A percentile compares a stretch with the other conserved stretches of the same genome.
Conservation (phyloP, 176 grass and related monocot genomes). For the Ensete ventricosum region DNA sequence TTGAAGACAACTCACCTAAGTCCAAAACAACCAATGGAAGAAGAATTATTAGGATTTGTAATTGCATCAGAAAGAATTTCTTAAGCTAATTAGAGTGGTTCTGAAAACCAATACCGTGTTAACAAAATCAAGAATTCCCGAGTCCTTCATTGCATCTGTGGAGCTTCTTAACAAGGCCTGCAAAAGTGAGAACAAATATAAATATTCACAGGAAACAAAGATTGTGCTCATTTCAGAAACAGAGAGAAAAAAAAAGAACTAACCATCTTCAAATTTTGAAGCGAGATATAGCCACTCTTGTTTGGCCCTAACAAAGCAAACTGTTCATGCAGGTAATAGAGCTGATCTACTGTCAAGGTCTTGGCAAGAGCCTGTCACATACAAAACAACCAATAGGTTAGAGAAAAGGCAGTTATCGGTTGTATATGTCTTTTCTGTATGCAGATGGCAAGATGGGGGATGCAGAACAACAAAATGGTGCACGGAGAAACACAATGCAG, state of each 20-base stretch:
- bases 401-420: not conserved
- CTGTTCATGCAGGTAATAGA: slow-evolving; percentile 81
- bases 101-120: slow-evolving; percentile 41
- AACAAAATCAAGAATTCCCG: slow-evolving; percentile 85
- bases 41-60: not conserved
- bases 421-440: too few relatives aligned
- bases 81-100: not conserved
- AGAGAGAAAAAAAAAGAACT: slow-evolving; percentile 1
- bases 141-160: slow-evolving; percentile 95
- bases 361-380: slow-evolving; percentile 84
- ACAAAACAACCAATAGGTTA: slow-evolving; percentile 14
- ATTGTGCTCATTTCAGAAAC: not conserved
- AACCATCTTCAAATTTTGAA: slow-evolving; percentile 92
- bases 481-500: too few relatives aligned
- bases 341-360: slow-evolving; percentile 70
- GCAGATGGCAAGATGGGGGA: too few relatives aligned
- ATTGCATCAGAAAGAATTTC: not conserved
- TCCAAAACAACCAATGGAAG: not conserved
- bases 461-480: too few relatives aligned
- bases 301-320: slow-evolving; percentile 81
- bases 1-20: slow-evolving; percentile 91
- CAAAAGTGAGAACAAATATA: not conserved
- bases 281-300: slow-evolving; percentile 88
- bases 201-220: not conserved
- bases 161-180: slow-evolving; percentile 86